Evolutionary conservation across 192 early-diverging fungal species (phyloP), one percentile per base, ranked within the genome.

Genomic region (Coemansia sp.): DNA sequence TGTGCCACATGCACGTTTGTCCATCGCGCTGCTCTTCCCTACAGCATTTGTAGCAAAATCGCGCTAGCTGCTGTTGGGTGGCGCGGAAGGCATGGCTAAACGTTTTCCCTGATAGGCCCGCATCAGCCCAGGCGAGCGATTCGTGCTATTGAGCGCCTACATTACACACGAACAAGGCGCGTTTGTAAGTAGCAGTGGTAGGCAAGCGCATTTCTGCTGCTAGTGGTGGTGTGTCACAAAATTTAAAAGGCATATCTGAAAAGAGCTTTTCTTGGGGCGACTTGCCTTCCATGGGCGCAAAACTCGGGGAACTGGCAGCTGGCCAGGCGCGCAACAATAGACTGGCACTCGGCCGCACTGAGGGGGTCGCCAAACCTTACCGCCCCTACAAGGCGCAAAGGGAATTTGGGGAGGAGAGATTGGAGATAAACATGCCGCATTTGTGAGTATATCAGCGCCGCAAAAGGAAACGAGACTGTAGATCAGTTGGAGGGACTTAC

Each of bases 201-300:
- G n/a, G n/a, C n/a, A n/a, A n/a, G n/a, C n/a, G n/a, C 38, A 13
- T 40, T 40, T 40, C 14, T 40, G 38, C 38, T 3, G 14, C 31
- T 4, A 31, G 31, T 31, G 31, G n/a, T 48, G 18, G 51, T 31
- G 51, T 28, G 50, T 53, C 50, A 53, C 6, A 16, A 16, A 31
- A 33, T 26, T 14, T 13, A 4, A 8, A 34, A n/a, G 11, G 31
- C 36, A 33, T 60, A 60, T 21, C 58, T 39, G 38, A 10, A 40
- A 20, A 65, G 18, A 24, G 0, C 8, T n/a, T 64, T 18, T 21
- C 21, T 65, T 23, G 21, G 48, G 48, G 48, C 18, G 16, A 35
- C 67, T 46, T 63, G 60, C 69, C 79, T 75, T 53, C 79, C 79
- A 21, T 81, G 79, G 5, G 79, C 79, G 50, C 79, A 81, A 55